Evolutionary conservation across 139 green algal genomes (phyloP), one percentile per base, ranked within the genome.

Genomic region (Auxenochlorella protothecoides): DNA sequence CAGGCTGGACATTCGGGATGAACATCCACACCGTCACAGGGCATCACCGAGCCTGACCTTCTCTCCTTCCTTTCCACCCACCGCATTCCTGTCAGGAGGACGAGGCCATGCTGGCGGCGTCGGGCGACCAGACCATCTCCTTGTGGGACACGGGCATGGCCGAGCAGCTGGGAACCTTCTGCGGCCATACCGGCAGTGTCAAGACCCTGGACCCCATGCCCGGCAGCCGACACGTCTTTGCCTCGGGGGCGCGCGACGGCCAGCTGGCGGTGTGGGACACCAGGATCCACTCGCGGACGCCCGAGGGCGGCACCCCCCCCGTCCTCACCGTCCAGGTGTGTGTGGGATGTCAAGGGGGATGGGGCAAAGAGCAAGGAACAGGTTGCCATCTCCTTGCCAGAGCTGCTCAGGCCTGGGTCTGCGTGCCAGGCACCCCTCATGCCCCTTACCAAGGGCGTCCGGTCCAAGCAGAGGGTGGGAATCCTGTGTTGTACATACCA

Each of bases 261-360:
- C 69, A 65, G 16, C 71, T 94, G 53, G 69, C 87, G 80, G 69
- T 96, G 59, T 96, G 87, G 85, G 90, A 96, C 67, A 65, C 79
- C 13, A 79, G 89, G 15, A 61, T 68, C 27, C 27, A 44, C 27
- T 2, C 27, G 27, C 27, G 27, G 27, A 44, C 27, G 15, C 14
- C 59, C 11, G 66, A 65, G 55, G 4, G 53, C 63, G 64, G 56
- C 56, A 61, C 69, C 55, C 13, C 10, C 4, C 75, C 75, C 2
- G 71, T 81, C 11, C 11, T 70, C 14, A 65, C 65, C 8, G 53
- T 79, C 5, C 56, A 75, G 54, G 71, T 65, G 63, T 5, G 70
- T 11, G 5, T 7, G n/a, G 55, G 63, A 14, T 10, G 14, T 44
- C 3, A 69, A 44, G 27, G 27, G 27, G 27, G 27, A 44, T 44